Conservation (phyloP, 108 stramenopile species). For the Schizochytrium sp. region DNA sequence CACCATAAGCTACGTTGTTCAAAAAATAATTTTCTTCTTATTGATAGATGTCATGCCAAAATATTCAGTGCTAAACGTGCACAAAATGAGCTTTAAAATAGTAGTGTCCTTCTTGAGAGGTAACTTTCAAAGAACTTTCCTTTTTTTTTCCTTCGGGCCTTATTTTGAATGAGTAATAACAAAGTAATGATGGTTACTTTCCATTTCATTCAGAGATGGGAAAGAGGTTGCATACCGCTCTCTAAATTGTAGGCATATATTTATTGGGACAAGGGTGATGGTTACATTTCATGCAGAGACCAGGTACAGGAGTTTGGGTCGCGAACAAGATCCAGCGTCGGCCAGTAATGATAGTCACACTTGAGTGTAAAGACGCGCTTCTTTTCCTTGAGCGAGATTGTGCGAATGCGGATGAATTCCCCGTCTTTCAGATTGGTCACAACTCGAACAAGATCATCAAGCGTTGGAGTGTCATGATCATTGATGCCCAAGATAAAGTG, state of each 20-base stretch:
- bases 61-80: no score
- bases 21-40: no score
- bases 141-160: no score
- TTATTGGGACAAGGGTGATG: neutral
- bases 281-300: conserved; percentile 14
- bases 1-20: no score
- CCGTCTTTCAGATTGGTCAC: conserved; percentile 63
- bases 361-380: conserved; percentile 65
- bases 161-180: no score
- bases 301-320: conserved; percentile 2
- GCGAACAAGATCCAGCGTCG: conserved; percentile 41
- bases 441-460: conserved; percentile 67
- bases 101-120: no score
- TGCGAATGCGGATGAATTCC: conserved; percentile 66
- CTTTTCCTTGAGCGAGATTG: conserved; percentile 67
- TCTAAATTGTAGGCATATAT: neutral
- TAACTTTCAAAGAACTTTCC: no score
- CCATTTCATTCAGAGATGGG: no score
- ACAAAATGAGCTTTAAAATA: no score
- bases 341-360: conserved; percentile 71
- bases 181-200: no score
- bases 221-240: no score
- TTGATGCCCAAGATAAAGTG: conserved; percentile 70
- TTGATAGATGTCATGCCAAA: no score
- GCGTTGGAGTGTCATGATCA: conserved; percentile 66